Evolutionary conservation across 495 filamentous ascomycete species (phyloP), one percentile per base, ranked within the genome.

Genomic region (Neurospora sublineolata): DNA sequence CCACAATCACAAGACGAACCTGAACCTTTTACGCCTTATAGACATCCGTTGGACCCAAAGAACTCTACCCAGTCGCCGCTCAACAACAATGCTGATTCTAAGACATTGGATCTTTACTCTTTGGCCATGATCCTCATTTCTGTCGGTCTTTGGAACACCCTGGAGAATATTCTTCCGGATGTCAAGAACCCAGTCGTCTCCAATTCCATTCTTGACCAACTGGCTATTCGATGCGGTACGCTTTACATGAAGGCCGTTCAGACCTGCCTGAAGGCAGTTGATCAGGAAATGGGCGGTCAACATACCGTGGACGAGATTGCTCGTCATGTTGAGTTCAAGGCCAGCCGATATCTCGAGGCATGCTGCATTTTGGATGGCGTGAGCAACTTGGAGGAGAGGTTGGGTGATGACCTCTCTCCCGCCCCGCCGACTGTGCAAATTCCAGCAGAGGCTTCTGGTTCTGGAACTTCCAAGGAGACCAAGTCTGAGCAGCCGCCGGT

Each of bases 121-220:
- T 82, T 97, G 3, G 93, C 92, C 41, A 86, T 97, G 75, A 84
- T 97, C 14, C 83, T 97, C 12, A 80, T 97, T 37, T 94, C 96
- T 70, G 90, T 97, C 71, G 94, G 94, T 36, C 84, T 97, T 1
- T 97, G 94, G 94, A 89, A 87, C n/a, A 89, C 91, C 3, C 84
- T 97, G 42, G 84, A 87, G 41, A 86, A 88, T 70, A 82, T 91
- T 3, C 84, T 86, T 38, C 78, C 84, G 37, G 76, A 78, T 40
- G 64, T 75, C n/a, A 72, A 75, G 8, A 77, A 78, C 0, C 78
- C 82, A 3, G 73, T 74, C 3, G 72, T 86, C 2, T 76, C 83
- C 8, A 79, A 84, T 38, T 77, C 82, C n/a, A 79, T 84, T 4
- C 77, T 85, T 3, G 86, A 89, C 42, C 88, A 91, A 71, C 80